Percentiles rank a stretch among this genome's conserved stretches.
phyloP scores from a whole-genome alignment of 179 eudicot genomes.

The Heliamphora pulchella region DNA sequence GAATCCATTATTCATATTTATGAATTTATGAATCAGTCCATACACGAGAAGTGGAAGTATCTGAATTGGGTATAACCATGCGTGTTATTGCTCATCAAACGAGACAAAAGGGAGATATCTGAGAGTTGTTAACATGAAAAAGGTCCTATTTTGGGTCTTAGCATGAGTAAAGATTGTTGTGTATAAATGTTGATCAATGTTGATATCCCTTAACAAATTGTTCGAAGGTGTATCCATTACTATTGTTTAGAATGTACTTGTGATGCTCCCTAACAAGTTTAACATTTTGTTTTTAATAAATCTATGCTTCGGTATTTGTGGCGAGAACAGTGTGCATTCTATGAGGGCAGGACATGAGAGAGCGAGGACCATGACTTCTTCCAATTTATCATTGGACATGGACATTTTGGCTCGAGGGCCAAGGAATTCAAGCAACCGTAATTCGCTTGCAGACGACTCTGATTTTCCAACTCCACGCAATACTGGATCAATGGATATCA shows the following conservation, averaged over 20 bases:
- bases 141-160: no score
- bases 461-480: conserved; percentile 21
- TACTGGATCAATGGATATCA: conserved; percentile 29
- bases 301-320: conserved; percentile 10
- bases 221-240: neutral
- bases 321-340: conserved; percentile 28
- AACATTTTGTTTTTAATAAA: conserved; percentile 3
- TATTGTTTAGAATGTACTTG: neutral
- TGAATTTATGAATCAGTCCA: no score
- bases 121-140: no score
- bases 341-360: conserved; percentile 21
- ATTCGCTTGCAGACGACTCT: conserved; percentile 29
- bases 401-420: conserved; percentile 17
- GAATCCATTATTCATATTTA: no score
- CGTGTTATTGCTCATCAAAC: no score
- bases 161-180: no score
- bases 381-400: conserved; percentile 31
- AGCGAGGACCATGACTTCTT: conserved; percentile 16
- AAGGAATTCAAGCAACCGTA: conserved; percentile 18
- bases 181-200: no score
- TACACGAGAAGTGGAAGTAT: no score
- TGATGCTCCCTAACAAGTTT: neutral
- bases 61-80: no score
- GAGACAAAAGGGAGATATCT: no score
- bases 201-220: no score